Conservation (phyloP, 2,329 filamentous ascomycete species). For the Pseudocercospora ulei region DNA sequence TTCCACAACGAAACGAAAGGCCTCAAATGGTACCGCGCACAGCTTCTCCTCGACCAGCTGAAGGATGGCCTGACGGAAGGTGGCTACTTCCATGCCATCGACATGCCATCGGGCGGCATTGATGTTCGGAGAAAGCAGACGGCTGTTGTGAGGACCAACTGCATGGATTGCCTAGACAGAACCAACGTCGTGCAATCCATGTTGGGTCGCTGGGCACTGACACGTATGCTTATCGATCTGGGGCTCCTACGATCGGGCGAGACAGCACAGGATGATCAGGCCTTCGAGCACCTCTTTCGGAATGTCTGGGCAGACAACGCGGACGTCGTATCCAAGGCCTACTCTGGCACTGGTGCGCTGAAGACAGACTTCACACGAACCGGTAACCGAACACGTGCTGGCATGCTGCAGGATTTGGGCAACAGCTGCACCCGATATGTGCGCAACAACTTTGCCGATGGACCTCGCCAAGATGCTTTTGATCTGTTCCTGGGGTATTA, state of each 20-base stretch:
- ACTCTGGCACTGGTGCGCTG: conserved; percentile 90
- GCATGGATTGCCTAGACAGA: conserved; percentile 97
- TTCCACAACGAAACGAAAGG: conserved; percentile 98
- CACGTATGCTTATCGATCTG: conserved; percentile 76
- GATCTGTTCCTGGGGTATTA: conserved; percentile 88
- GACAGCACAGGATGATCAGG: conserved; percentile 65
- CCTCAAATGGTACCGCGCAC: conserved; percentile 81
- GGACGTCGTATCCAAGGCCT: conserved; percentile 82
- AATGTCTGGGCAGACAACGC: conserved; percentile 99
- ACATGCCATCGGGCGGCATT: conserved; percentile 68
- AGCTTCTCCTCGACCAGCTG: conserved; percentile 74
- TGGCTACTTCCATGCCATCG: conserved; percentile 84
- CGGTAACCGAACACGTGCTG: conserved; percentile 74
- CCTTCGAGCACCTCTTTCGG: conserved; percentile 84
- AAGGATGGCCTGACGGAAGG: conserved; percentile 65
- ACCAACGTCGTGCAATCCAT: conserved; percentile 98
- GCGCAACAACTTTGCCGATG: conserved; percentile 89
- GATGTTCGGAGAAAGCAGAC: conserved; percentile 75
- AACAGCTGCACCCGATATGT: conserved; percentile 85
- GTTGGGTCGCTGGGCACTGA: conserved; percentile 80
- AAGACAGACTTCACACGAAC: conserved; percentile 98
- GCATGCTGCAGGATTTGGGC: conserved; percentile 73
- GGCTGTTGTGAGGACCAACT: conserved; percentile 91
- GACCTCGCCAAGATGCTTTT: conserved; percentile 87
- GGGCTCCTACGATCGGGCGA: conserved; percentile 69